Percentiles rank a stretch among this genome's conserved stretches.
These are phyloP conservation scores for Phylloporus arenicola DNA, from an alignment of 768 basidiomycete genomes.

Conservation along the genomic window DNA sequence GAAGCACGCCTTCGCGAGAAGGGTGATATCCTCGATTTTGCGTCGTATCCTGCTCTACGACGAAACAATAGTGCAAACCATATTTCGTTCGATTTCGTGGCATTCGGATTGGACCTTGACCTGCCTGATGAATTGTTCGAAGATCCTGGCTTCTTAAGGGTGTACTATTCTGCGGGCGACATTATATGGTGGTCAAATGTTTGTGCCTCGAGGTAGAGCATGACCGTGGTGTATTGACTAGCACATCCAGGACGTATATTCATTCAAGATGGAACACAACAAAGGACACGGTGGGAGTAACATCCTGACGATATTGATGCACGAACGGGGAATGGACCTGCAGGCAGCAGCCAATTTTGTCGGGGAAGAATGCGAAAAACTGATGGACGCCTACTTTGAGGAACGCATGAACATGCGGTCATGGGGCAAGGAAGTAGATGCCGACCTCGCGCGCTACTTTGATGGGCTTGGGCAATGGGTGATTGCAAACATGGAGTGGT, in stretches of 20 bases:
- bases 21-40: conserved; percentile 48
- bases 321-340: conserved; percentile 45
- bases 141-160: conserved; percentile 47
- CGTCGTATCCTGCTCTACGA: conserved; percentile 51
- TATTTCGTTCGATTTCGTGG: conserved; percentile 57
- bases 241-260: conserved; percentile 54
- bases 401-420: conserved; percentile 45
- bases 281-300: conserved; percentile 63
- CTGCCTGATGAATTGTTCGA: conserved; percentile 58
- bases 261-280: conserved; percentile 69
- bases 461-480: conserved; percentile 56
- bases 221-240: not conserved
- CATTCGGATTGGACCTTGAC: conserved; percentile 57
- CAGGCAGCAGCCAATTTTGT: conserved; percentile 58
- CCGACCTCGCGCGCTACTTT: conserved; percentile 48
- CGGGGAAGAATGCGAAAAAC: conserved; percentile 43
- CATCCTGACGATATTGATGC: conserved; percentile 63
- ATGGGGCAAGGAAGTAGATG: conserved; percentile 44
- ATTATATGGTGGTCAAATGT: conserved; percentile 71
- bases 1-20: conserved; percentile 60
- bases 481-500: conserved; percentile 63
- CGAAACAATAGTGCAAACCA: conserved; percentile 67
- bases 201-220: conserved; percentile 19
- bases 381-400: conserved; percentile 47
- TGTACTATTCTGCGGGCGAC: conserved; percentile 58